Percentiles rank a stretch among this genome's conserved stretches.
Conservation (phyloP, 2,329 filamentous ascomycete genomes). For the Pseudogymnoascus sp. region DNA sequence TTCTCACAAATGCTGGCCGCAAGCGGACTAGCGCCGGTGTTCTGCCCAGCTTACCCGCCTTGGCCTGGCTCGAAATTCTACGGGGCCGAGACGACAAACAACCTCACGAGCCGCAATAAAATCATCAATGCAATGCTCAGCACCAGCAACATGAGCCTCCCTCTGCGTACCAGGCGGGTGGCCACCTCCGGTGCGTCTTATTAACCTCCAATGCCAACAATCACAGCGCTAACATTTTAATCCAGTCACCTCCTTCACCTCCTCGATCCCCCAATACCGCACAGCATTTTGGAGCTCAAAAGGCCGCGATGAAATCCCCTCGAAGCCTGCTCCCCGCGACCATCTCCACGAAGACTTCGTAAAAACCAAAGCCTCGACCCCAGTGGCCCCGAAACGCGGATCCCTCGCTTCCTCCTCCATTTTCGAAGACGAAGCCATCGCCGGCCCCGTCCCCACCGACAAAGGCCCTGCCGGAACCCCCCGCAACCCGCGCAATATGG, state of each 20-base stretch:
- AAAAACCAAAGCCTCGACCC: constrained; percentile 27
- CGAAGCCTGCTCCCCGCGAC: constrained; percentile 34
- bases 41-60: constrained; percentile 4
- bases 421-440: constrained; percentile 39
- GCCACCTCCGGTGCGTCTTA: constrained; percentile 47
- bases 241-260: constrained; percentile 20
- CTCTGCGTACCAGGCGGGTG: constrained; percentile 54
- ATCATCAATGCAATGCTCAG: constrained; percentile 8
- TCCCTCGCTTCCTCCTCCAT: constrained; percentile 42
- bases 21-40: background rate
- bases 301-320: background rate
- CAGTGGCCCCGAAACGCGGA: constrained; percentile 36
- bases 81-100: constrained; percentile 3
- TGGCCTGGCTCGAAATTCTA: constrained; percentile 3
- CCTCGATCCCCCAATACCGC: constrained; percentile 5
- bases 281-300: constrained; percentile 5
- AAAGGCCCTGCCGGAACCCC: constrained; percentile 13
- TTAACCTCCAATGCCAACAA: constrained; percentile 13
- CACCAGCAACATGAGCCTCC: constrained; percentile 50
- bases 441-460: constrained; percentile 17
- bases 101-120: background rate
- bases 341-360: constrained; percentile 57
- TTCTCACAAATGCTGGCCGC: background rate
- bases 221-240: constrained; percentile 20
- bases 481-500: constrained; percentile 47